These are phyloP conservation scores for Candida palmyrensis DNA, from an alignment of 805 yeast genomes.

Conservation along the genomic window DNA sequence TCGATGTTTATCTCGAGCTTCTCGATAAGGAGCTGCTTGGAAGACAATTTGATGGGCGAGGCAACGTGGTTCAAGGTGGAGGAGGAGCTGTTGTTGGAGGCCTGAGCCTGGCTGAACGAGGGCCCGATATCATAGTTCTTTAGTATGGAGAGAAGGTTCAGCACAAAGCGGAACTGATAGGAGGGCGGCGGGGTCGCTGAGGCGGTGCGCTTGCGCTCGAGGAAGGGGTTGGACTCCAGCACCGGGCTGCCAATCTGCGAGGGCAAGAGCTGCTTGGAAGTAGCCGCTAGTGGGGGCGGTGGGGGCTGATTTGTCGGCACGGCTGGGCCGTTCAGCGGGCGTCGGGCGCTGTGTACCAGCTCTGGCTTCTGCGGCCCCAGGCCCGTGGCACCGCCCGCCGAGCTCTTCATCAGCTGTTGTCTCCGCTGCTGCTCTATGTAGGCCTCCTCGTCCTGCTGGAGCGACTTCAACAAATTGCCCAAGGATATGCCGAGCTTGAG, in stretches of 20 bases:
- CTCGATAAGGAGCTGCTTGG: slow-evolving; percentile 38
- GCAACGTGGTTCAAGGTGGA: slow-evolving; percentile 6
- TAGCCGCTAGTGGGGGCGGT: not conserved
- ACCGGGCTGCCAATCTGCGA: not conserved
- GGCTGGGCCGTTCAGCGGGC: slow-evolving; percentile 3
- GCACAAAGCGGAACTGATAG: slow-evolving; percentile 29
- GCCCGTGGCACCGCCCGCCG: slow-evolving; percentile 1
- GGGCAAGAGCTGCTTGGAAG: slow-evolving; percentile 1
- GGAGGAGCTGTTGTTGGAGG: slow-evolving; percentile 1
- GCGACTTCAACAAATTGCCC: slow-evolving; percentile 34
- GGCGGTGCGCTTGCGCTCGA: slow-evolving; percentile 4
- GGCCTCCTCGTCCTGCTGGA: slow-evolving; percentile 29
- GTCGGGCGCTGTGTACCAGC: not conserved
- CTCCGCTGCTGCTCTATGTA: slow-evolving; percentile 21
- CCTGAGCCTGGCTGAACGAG: not conserved
- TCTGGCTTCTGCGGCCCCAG: too few relatives aligned
- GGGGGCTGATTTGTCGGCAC: slow-evolving; percentile 1
- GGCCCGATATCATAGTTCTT: slow-evolving; percentile 38
- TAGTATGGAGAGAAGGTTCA: slow-evolving; percentile 25
- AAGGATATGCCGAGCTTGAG: slow-evolving; percentile 38
- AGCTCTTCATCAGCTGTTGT: slow-evolving; percentile 11
- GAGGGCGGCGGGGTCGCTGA: slow-evolving; percentile 16
- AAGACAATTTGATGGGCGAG: slow-evolving; percentile 36
- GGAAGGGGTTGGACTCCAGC: not conserved
- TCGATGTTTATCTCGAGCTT: slow-evolving; percentile 39